Conservation (phyloP, 2,329 filamentous ascomycete species). For the Huntiella moniliformis region DNA sequence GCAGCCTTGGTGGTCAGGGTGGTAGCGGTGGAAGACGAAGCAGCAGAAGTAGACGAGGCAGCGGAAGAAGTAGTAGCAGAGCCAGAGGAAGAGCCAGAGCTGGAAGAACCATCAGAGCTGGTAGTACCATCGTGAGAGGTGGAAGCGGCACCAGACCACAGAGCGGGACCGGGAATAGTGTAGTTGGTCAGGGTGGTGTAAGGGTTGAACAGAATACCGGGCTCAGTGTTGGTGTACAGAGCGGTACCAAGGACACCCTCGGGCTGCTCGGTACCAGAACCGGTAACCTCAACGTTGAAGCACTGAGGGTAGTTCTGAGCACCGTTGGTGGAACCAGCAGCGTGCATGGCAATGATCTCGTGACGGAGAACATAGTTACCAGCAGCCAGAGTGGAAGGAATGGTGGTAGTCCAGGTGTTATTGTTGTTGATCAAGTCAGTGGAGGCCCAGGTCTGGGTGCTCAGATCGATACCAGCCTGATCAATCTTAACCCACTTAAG, state of each 20-base stretch:
- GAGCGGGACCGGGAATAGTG: conserved; percentile 16
- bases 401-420: conserved; percentile 18
- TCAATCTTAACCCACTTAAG: conserved; percentile 48
- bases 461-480: conserved; percentile 30
- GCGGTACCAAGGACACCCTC: conserved; percentile 17
- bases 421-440: conserved; percentile 24
- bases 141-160: conserved; percentile 12
- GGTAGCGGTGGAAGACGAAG: neutral
- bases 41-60: neutral
- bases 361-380: conserved; percentile 31
- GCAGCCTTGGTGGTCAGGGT: neutral
- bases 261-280: conserved; percentile 19
- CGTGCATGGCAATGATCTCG: conserved; percentile 33
- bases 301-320: conserved; percentile 35
- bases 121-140: conserved; percentile 11
- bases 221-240: conserved; percentile 17
- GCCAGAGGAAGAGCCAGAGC: conserved; percentile 13
- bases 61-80: conserved; percentile 6
- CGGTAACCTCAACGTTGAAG: conserved; percentile 27
- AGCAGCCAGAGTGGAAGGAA: conserved; percentile 18
- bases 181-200: conserved; percentile 16
- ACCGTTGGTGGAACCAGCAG: conserved; percentile 23
- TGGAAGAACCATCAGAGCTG: conserved; percentile 4
- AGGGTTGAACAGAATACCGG: conserved; percentile 20
- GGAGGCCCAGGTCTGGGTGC: conserved; percentile 20